phyloP scores from a whole-genome alignment of 495 filamentous ascomycete genomes.

The Talaromyces proteolyticus region DNA sequence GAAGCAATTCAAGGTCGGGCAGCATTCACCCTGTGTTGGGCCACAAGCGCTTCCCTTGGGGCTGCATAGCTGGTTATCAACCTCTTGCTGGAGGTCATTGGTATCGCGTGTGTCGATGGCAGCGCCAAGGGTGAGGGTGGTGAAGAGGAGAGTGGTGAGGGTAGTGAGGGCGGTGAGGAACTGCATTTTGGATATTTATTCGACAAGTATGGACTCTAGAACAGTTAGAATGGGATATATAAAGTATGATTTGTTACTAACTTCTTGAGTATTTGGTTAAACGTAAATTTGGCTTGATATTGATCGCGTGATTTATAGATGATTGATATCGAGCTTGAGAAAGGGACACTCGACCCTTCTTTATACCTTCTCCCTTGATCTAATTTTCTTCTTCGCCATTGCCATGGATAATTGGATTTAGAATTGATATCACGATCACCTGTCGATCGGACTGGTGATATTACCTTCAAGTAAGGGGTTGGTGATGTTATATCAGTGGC shows the following conservation, averaged over 20 bases:
- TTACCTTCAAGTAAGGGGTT: neutral
- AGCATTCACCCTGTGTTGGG: neutral
- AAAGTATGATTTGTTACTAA: too few relatives aligned
- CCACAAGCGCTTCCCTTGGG: slow-evolving; percentile 3
- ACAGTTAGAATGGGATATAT: neutral
- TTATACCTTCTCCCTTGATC: slow-evolving; percentile 1
- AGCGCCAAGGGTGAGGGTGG: slow-evolving; percentile 4
- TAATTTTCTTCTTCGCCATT: neutral
- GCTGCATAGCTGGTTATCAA: neutral
- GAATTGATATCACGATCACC: neutral
- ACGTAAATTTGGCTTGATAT: too few relatives aligned
- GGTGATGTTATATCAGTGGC: too few relatives aligned
- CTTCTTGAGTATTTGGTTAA: too few relatives aligned
- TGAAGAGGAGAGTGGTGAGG: slow-evolving; percentile 4
- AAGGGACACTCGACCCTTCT: neutral
- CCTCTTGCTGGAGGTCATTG: neutral
- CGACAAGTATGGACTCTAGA: neutral
- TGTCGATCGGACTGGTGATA: neutral
- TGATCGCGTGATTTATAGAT: neutral
- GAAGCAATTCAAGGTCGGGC: neutral
- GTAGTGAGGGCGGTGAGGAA: slow-evolving; percentile 6
- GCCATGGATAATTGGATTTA: neutral
- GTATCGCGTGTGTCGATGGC: slow-evolving; percentile 3
- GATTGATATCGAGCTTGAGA: neutral
- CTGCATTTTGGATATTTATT: neutral